phyloP scores from a whole-genome alignment of 2,329 filamentous ascomycete genomes.

The Alternaria triticimaculans region DNA sequence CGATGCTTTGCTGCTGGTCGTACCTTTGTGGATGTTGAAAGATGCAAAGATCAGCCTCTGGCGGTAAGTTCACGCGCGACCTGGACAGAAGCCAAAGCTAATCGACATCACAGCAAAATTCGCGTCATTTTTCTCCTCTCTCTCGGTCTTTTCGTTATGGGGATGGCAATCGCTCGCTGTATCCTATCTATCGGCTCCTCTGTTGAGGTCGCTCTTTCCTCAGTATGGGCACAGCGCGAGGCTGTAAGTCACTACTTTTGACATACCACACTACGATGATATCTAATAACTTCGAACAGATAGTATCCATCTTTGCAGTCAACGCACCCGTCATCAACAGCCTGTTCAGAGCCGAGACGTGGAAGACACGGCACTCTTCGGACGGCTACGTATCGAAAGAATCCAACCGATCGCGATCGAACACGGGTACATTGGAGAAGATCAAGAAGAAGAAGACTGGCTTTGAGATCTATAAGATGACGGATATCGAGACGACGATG shows the following conservation, averaged over 20 bases:
- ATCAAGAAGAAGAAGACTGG: background rate
- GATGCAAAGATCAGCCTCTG: background rate
- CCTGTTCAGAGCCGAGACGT: conserved; percentile 1
- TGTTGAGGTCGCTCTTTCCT: conserved; percentile 4
- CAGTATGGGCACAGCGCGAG: conserved; percentile 6
- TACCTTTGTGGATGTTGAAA: conserved; percentile 2
- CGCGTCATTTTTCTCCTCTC: conserved; percentile 1
- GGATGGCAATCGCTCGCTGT: conserved; percentile 2
- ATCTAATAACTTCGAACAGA: background rate
- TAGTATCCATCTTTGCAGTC: conserved; percentile 3
- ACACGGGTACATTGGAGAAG: background rate
- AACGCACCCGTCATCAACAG: conserved; percentile 6
- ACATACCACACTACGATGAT: background rate
- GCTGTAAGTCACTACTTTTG: background rate
- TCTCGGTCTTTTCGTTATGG: conserved; percentile 1
- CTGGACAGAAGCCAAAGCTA: background rate
- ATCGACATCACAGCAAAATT: background rate
- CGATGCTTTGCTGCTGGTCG: background rate
- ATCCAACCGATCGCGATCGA: background rate
- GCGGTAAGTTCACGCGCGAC: background rate
- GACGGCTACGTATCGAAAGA: background rate
- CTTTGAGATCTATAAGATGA: conserved; percentile 2
- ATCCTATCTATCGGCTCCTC: conserved; percentile 3
- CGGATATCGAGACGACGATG: background rate
- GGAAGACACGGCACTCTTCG: background rate